These are phyloP conservation scores for Myxozyma nipponensis DNA, from an alignment of 805 yeast genomes.

Conservation along the genomic window DNA sequence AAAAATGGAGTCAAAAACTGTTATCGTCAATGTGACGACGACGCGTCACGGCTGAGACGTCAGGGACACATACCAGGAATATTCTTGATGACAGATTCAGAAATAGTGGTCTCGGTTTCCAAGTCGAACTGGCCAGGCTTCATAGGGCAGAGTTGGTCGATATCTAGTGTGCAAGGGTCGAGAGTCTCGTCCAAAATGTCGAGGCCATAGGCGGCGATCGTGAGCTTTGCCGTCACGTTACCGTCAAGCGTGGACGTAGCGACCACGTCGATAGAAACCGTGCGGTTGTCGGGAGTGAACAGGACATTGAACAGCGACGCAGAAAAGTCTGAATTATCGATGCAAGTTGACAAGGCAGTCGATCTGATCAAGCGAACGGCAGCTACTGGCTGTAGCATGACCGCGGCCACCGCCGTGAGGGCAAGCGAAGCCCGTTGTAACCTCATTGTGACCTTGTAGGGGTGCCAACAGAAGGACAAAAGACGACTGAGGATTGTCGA, in stretches of 20 bases:
- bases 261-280: constrained; percentile 62
- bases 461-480: not conserved
- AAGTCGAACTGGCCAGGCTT: constrained; percentile 83
- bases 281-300: constrained; percentile 61
- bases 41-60: too few species aligned
- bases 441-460: not conserved
- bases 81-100: constrained; percentile 42
- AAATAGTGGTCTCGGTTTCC: constrained; percentile 46
- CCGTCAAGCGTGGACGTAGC: constrained; percentile 78
- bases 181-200: constrained; percentile 53
- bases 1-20: too few species aligned
- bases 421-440: not conserved
- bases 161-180: constrained; percentile 59
- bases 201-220: constrained; percentile 77
- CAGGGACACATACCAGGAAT: constrained; percentile 55
- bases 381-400: constrained; percentile 8
- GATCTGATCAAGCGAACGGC: constrained; percentile 21
- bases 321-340: constrained; percentile 81
- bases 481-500: not conserved
- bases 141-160: constrained; percentile 72
- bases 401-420: not conserved
- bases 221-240: constrained; percentile 60
- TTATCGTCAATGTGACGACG: too few species aligned
- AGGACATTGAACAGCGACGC: constrained; percentile 77
- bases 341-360: constrained; percentile 78